Conservation (phyloP, 768 basidiomycete genomes). For the Russula emetica region DNA sequence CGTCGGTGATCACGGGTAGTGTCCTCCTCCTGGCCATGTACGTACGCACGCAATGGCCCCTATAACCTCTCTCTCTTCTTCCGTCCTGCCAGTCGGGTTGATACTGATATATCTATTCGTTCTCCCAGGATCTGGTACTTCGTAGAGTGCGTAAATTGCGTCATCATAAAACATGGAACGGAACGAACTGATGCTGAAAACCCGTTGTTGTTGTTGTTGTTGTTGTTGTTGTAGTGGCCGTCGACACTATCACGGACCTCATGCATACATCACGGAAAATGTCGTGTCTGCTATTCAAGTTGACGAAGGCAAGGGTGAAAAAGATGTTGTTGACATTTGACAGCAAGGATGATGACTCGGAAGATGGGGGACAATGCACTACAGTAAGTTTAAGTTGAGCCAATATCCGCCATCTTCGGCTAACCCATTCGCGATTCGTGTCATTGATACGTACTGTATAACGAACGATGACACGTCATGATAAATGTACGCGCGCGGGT, state of each 20-base stretch:
- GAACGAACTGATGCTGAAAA: neutral
- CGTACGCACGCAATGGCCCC: constrained; percentile 10
- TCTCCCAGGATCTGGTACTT: constrained; percentile 30
- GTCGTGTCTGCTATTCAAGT: neutral
- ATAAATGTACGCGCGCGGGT: too few relatives aligned
- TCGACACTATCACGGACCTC: constrained; percentile 26
- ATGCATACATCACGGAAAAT: constrained; percentile 6
- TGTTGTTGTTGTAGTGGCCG: constrained; percentile 20
- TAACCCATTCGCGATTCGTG: too few relatives aligned
- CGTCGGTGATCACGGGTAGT: constrained; percentile 47
- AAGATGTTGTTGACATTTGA: neutral
- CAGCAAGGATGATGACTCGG: neutral
- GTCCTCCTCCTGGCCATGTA: constrained; percentile 36
- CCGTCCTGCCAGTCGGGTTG: neutral
- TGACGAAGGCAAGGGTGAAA: neutral
- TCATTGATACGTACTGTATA: too few relatives aligned
- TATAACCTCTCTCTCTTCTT: neutral
- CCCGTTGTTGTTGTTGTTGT: too few relatives aligned
- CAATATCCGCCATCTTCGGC: too few relatives aligned
- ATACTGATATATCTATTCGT: neutral
- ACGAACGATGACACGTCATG: too few relatives aligned
- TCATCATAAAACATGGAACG: too few relatives aligned
- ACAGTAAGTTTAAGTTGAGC: too few relatives aligned
- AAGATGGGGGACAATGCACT: neutral
- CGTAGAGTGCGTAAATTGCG: constrained; percentile 25